These are phyloP conservation scores for Ophiosphaerella korrae DNA, from an alignment of 2,329 filamentous ascomycete genomes.

Conservation along the genomic window DNA sequence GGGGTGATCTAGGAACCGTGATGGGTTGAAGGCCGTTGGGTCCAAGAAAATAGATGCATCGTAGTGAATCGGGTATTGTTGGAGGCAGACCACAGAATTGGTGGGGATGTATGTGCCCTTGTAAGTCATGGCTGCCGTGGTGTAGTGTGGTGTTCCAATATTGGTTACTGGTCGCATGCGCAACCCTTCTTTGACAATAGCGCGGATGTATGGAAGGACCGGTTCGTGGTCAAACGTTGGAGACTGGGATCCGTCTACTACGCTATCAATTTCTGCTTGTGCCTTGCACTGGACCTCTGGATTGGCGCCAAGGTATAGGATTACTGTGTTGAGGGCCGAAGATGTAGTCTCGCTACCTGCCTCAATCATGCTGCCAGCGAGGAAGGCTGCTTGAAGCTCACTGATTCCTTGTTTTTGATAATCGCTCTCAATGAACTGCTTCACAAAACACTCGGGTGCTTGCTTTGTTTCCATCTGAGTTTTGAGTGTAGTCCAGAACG, in stretches of 20 bases:
- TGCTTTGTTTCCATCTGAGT: conserved; percentile 38
- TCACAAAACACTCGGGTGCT: conserved; percentile 45
- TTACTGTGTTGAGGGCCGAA: conserved; percentile 41
- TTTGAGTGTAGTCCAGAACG: conserved; percentile 34
- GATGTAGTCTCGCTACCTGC: conserved; percentile 49
- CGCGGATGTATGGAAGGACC: conserved; percentile 46
- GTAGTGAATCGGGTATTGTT: conserved; percentile 43
- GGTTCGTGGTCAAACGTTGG: conserved; percentile 52
- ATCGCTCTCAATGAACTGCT: conserved; percentile 39
- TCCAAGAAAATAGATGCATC: conserved; percentile 44
- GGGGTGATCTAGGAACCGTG: conserved; percentile 48
- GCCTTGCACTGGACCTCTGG: conserved; percentile 25
- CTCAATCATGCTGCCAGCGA: conserved; percentile 47
- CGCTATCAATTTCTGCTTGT: conserved; percentile 26
- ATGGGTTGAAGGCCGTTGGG: conserved; percentile 50
- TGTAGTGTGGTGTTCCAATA: conserved; percentile 44
- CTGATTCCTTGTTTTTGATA: conserved; percentile 47
- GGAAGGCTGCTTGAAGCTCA: conserved; percentile 43
- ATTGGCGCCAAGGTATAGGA: conserved; percentile 37
- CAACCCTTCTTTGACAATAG: conserved; percentile 53
- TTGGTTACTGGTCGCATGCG: conserved; percentile 43
- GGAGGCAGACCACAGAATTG: conserved; percentile 40
- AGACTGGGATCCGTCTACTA: conserved; percentile 20
- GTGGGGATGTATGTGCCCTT: conserved; percentile 52
- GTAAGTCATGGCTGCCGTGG: conserved; percentile 46